Percentiles rank a stretch among this genome's conserved stretches.
phyloP scores from a whole-genome alignment of 805 yeast genomes.

The Candida germanica region DNA sequence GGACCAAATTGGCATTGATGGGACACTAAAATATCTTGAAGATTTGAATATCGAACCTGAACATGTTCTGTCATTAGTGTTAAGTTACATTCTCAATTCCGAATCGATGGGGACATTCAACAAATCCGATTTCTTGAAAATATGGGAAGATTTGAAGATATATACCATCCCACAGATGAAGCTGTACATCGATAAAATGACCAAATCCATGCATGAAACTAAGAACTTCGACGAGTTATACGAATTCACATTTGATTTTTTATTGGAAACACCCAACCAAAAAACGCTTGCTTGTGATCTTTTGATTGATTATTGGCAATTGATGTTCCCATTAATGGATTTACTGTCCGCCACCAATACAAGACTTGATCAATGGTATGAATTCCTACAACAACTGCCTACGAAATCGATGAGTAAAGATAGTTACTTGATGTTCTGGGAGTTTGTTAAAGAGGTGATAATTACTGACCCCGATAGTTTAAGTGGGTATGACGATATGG shows the following conservation, averaged over 20 bases:
- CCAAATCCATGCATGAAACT: constrained; percentile 8
- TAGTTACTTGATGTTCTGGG: constrained; percentile 80
- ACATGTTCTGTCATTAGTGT: constrained; percentile 63
- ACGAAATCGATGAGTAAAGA: constrained; percentile 61
- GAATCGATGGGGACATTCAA: constrained; percentile 65
- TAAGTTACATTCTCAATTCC: constrained; percentile 67
- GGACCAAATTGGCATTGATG: constrained; percentile 66
- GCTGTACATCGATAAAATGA: constrained; percentile 14
- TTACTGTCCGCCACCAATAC: constrained; percentile 14
- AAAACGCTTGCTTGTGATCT: constrained; percentile 55
- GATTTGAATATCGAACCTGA: constrained; percentile 75
- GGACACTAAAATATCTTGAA: constrained; percentile 64
- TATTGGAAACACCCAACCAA: constrained; percentile 54
- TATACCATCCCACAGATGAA: constrained; percentile 48
- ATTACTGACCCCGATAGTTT: constrained; percentile 47
- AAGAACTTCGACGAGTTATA: constrained; percentile 58
- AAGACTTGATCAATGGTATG: constrained; percentile 54
- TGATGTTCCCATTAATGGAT: constrained; percentile 46
- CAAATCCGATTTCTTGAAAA: constrained; percentile 46
- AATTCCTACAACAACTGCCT: constrained; percentile 44
- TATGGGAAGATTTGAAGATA: constrained; percentile 49
- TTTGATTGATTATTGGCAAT: constrained; percentile 74
- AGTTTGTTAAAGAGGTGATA: constrained; percentile 54
- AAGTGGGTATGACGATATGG: constrained; percentile 65
- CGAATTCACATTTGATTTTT: constrained; percentile 65